Percentiles rank a stretch among this genome's conserved stretches.
phyloP scores from a whole-genome alignment of 2,329 filamentous ascomycete genomes.

The Botrytis squamosa region DNA sequence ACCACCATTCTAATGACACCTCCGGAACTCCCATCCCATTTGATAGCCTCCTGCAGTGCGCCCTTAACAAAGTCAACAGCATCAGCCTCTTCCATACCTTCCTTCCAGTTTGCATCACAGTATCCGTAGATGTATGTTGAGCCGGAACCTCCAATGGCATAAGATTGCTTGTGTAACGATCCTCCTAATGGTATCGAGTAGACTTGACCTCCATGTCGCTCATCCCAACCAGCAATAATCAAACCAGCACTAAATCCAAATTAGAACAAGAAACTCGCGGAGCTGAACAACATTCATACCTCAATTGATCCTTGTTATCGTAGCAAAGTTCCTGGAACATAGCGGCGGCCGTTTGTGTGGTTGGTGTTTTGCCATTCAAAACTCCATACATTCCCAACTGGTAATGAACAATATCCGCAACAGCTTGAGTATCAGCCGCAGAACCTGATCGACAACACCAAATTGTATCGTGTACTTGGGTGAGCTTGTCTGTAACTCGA shows the following conservation, averaged over 20 bases:
- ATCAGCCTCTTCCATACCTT: constrained; percentile 89
- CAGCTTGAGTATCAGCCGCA: constrained; percentile 94
- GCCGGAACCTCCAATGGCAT: constrained; percentile 92
- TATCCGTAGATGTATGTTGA: constrained; percentile 99
- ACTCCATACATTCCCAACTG: constrained; percentile 91
- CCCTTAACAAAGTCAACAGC: constrained; percentile 92
- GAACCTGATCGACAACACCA: constrained; percentile 99
- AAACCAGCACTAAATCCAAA: constrained; percentile 71
- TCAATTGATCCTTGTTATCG: constrained; percentile 90
- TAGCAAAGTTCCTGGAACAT: constrained; percentile 99
- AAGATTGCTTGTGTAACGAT: constrained; percentile 95
- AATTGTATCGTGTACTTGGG: constrained; percentile 96
- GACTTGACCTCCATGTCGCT: constrained; percentile 91
- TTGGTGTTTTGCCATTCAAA: constrained; percentile 84
- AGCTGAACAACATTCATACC: constrained; percentile 53
- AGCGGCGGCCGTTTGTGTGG: constrained; percentile 90
- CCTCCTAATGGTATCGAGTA: constrained; percentile 96
- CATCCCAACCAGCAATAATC: constrained; percentile 98
- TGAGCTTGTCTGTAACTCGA: constrained; percentile 98
- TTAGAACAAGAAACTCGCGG: constrained; percentile 27
- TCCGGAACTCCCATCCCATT: constrained; percentile 98
- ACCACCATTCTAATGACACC: constrained; percentile 99
- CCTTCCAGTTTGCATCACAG: constrained; percentile 94
- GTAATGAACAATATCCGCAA: constrained; percentile 97
- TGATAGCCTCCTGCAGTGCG: constrained; percentile 89